Conservation (phyloP, 345 rosid species). For the Turritis glabra region DNA sequence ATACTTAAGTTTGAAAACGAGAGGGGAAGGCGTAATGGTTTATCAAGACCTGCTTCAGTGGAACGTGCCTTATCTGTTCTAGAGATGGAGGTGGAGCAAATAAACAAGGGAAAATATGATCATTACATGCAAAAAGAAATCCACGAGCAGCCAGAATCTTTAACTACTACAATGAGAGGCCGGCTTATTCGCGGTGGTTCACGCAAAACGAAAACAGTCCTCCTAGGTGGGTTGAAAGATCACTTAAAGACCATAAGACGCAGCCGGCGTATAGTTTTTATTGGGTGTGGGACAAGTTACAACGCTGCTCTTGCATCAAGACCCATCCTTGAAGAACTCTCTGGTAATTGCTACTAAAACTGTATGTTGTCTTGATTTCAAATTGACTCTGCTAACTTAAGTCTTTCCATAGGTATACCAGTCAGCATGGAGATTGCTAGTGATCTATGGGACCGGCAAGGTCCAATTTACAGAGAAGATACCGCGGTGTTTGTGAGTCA, state of each 20-base stretch:
- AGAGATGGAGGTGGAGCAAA: slow-evolving; percentile 98
- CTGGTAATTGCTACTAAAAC: slow-evolving; percentile 55
- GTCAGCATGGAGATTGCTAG: slow-evolving; percentile 99
- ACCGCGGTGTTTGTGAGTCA: slow-evolving; percentile 97
- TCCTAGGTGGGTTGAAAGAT: slow-evolving; percentile 95
- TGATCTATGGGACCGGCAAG: slow-evolving; percentile 90
- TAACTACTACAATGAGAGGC: slow-evolving; percentile 96
- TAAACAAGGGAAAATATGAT: slow-evolving; percentile 84
- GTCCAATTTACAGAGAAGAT: slow-evolving; percentile 97
- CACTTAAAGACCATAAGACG: slow-evolving; percentile 89
- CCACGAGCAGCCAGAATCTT: slow-evolving; percentile 96
- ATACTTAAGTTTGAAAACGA: slow-evolving; percentile 75
- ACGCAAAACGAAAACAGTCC: slow-evolving; percentile 77
- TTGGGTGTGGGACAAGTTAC: slow-evolving; percentile 98
- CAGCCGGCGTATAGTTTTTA: slow-evolving; percentile 85
- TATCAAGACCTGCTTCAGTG: slow-evolving; percentile 77
- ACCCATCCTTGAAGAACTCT: slow-evolving; percentile 93
- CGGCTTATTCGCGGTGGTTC: slow-evolving; percentile 93
- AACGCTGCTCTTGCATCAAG: slow-evolving; percentile 96
- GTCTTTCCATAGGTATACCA: slow-evolving; percentile 62
- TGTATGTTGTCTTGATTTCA: background rate
- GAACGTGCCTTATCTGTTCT: slow-evolving; percentile 93
- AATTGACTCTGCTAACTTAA: slow-evolving; percentile 1
- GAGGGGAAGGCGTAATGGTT: slow-evolving; percentile 55
- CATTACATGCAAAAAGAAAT: slow-evolving; percentile 99